Percentiles rank a stretch among this genome's conserved stretches.
Conservation (phyloP, 2,329 filamentous ascomycete species). For the Talaromyces sp. region DNA sequence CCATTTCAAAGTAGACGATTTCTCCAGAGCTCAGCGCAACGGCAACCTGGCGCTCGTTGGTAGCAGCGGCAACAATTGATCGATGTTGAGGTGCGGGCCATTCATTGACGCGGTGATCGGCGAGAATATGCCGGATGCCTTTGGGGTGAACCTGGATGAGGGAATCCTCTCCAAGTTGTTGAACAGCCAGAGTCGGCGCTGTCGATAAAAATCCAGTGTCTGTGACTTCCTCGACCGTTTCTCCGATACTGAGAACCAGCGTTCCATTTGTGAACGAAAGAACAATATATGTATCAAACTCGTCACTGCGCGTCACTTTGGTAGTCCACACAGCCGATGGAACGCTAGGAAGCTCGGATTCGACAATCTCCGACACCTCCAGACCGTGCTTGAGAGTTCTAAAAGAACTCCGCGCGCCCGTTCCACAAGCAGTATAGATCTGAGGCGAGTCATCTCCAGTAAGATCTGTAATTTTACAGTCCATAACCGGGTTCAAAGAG, state of each 20-base stretch:
- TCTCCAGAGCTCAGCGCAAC: constrained; percentile 93
- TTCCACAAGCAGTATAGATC: constrained; percentile 88
- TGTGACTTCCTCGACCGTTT: constrained; percentile 91
- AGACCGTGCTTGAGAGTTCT: constrained; percentile 87
- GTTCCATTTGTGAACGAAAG: constrained; percentile 87
- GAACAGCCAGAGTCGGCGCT: constrained; percentile 83
- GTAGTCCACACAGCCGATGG: constrained; percentile 94
- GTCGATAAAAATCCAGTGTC: constrained; percentile 88
- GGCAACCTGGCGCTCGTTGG: constrained; percentile 88
- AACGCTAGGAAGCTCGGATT: constrained; percentile 82
- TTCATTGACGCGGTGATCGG: constrained; percentile 71
- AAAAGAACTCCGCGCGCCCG: constrained; percentile 82
- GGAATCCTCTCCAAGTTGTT: constrained; percentile 88
- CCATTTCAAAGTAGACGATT: constrained; percentile 97
- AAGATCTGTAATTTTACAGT: constrained; percentile 86
- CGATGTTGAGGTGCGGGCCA: constrained; percentile 92
- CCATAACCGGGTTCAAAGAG: constrained; percentile 84
- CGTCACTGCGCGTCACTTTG: constrained; percentile 72
- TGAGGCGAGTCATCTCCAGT: constrained; percentile 91
- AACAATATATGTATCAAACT: constrained; percentile 93
- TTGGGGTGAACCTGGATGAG: constrained; percentile 94
- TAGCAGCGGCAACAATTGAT: constrained; percentile 88
- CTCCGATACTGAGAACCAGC: constrained; percentile 87
- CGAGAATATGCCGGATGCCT: constrained; percentile 85
- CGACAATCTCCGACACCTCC: constrained; percentile 91